A percentile compares a stretch with the other conserved stretches of the same genome.
Evolutionary conservation across 2,329 filamentous ascomycete genomes (phyloP).

Genomic region (Aspergillus sp.): DNA sequence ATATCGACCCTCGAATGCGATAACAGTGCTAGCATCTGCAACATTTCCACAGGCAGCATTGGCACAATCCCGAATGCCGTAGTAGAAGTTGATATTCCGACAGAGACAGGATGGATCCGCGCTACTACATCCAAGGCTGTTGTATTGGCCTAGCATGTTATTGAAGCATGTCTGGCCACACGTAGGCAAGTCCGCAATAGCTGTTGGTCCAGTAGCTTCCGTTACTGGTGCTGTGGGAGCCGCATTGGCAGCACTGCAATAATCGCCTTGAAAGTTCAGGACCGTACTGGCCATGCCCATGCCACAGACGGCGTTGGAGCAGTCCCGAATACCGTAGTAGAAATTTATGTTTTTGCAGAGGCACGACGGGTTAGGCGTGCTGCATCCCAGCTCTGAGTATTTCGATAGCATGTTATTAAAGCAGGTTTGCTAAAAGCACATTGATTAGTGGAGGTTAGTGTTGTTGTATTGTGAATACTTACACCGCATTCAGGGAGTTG

Average conservation of each 20-base stretch:
- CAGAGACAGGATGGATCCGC: constrained; percentile 2
- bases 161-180: constrained; percentile 1
- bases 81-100: constrained; percentile 4
- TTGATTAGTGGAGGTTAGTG: not conserved
- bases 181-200: not conserved
- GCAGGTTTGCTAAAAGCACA: not conserved
- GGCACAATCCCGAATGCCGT: constrained; percentile 4
- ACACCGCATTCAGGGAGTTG: constrained; percentile 3
- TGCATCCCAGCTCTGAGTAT: constrained; percentile 1
- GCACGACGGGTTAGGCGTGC: not conserved
- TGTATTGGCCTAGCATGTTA: constrained; percentile 1
- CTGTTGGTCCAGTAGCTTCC: not conserved
- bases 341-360: constrained; percentile 4
- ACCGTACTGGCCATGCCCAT: not conserved
- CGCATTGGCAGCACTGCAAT: constrained; percentile 1
- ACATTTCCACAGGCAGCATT: constrained; percentile 1
- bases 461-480: not conserved
- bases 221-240: not conserved
- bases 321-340: constrained; percentile 5
- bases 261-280: constrained; percentile 1
- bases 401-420: constrained; percentile 1
- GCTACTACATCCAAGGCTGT: constrained; percentile 1
- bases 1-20: not conserved
- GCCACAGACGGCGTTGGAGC: constrained; percentile 3
- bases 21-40: not conserved